Conservation (phyloP, 2,329 filamentous ascomycete species). For the Exophiala spinifera region DNA sequence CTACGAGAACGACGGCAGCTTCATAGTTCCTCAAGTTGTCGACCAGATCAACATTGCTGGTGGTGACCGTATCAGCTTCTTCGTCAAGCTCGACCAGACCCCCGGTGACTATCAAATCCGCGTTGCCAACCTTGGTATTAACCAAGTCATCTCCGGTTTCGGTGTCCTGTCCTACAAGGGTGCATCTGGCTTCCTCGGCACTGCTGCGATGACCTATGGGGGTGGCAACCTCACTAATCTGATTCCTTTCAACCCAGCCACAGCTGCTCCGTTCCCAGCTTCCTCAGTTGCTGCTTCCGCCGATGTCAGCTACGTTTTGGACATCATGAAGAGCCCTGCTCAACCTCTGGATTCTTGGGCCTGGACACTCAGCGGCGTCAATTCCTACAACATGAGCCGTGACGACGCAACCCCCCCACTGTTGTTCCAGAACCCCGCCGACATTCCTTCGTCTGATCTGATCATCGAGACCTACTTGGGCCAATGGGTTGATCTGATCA, state of each 20-base stretch:
- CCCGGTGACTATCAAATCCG: constrained; percentile 46
- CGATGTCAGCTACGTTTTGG: constrained; percentile 46
- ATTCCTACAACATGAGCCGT: constrained; percentile 37
- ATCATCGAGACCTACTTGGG: constrained; percentile 48
- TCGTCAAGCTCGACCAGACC: constrained; percentile 43
- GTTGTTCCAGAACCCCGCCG: constrained; percentile 44
- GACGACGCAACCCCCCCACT: constrained; percentile 43
- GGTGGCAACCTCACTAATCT: constrained; percentile 45
- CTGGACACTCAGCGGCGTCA: constrained; percentile 53
- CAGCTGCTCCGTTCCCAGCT: constrained; percentile 49
- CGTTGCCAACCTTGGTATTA: constrained; percentile 46
- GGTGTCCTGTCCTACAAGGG: constrained; percentile 48
- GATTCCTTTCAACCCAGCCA: constrained; percentile 44
- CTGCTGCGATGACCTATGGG: constrained; percentile 50
- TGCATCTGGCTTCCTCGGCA: constrained; percentile 29
- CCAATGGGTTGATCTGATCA: constrained; percentile 58
- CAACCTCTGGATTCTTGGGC: constrained; percentile 44
- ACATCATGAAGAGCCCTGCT: constrained; percentile 28
- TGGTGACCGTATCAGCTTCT: constrained; percentile 42
- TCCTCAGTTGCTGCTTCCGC: constrained; percentile 42
- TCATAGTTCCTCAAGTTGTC: constrained; percentile 40
- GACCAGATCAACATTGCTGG: constrained; percentile 35
- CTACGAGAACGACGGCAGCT: constrained; percentile 45
- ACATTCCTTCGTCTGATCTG: constrained; percentile 42
- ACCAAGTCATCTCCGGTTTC: constrained; percentile 56